Conservation (phyloP, 75 land plant genomes). For the Picea sitchensis region DNA sequence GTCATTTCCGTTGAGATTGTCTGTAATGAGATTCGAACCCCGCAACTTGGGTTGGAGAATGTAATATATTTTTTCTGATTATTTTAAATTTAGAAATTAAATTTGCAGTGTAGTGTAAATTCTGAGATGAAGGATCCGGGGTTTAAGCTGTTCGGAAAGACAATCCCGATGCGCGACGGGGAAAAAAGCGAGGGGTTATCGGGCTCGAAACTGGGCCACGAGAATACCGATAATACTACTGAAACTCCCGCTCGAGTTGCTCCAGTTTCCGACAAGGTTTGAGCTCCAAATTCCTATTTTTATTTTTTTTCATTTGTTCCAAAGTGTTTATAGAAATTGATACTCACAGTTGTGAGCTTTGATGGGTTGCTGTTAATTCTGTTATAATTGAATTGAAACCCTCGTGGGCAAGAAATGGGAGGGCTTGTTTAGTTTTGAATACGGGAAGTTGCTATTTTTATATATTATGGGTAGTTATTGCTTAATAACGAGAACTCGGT, state of each 20-base stretch:
- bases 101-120: too few relatives aligned
- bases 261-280: background rate
- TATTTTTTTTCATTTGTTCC: background rate
- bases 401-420: too few relatives aligned
- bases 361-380: background rate
- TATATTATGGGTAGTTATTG: too few relatives aligned
- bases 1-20: too few relatives aligned
- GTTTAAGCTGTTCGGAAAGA: conserved; percentile 66
- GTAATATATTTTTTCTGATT: too few relatives aligned
- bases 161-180: conserved; percentile 35
- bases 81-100: too few relatives aligned
- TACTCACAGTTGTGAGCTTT: background rate
- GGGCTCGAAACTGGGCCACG: background rate
- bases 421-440: too few relatives aligned
- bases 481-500: too few relatives aligned
- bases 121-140: conserved; percentile 41
- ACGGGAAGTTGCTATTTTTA: too few relatives aligned
- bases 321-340: background rate
- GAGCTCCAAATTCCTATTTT: background rate
- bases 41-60: too few relatives aligned
- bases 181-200: conserved; percentile 7
- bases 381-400: too few relatives aligned
- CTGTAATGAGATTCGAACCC: too few relatives aligned
- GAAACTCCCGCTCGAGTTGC: background rate
- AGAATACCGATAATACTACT: background rate